phyloP scores from a whole-genome alignment of 768 basidiomycete species.

The Gautieria morchelliformis region DNA sequence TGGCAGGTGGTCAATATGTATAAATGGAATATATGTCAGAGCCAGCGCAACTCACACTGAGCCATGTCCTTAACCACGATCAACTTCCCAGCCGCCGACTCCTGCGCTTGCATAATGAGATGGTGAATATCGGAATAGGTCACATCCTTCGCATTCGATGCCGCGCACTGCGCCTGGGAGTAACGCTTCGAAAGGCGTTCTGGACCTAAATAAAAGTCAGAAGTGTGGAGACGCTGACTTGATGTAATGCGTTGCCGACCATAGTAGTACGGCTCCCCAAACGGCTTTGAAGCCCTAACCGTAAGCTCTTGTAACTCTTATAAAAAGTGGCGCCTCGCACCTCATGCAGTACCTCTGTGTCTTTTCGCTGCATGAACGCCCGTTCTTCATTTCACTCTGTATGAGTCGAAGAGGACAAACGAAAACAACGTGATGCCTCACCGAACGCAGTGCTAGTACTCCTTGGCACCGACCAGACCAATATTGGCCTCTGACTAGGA shows the following conservation, averaged over 20 bases:
- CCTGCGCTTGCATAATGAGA: neutral
- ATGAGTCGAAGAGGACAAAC: neutral
- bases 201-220: neutral
- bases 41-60: neutral
- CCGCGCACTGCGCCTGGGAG: neutral
- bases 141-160: neutral
- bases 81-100: neutral
- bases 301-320: neutral
- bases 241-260: neutral
- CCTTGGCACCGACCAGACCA: slow-evolving; percentile 2
- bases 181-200: slow-evolving; percentile 1
- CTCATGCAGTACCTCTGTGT: neutral
- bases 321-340: neutral
- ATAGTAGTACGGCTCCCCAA: neutral
- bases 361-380: slow-evolving; percentile 1
- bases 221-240: neutral
- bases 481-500: neutral
- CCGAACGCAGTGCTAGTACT: slow-evolving; percentile 3
- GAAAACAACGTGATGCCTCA: neutral
- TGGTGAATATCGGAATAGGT: neutral
- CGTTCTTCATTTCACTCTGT: neutral
- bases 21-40: neutral
- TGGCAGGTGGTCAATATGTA: neutral
- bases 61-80: slow-evolving; percentile 2
- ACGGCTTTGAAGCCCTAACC: neutral